phyloP scores from a whole-genome alignment of 106 monocot genomes.

The Acanthochlamys bracteata region DNA sequence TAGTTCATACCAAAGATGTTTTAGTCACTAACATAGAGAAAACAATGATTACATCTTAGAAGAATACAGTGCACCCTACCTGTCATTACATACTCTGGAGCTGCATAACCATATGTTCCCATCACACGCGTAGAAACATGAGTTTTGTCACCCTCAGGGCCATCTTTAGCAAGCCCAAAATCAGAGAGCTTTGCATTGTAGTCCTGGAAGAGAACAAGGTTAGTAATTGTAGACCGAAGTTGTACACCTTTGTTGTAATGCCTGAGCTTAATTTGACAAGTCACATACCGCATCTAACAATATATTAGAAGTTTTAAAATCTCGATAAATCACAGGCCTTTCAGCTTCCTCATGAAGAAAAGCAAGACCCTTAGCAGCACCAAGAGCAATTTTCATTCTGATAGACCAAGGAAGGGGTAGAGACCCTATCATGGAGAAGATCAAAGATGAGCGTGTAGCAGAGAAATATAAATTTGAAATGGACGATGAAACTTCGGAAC shows the following conservation, averaged over 20 bases:
- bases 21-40: too few species aligned
- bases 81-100: conserved; percentile 85
- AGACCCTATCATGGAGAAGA: conserved; percentile 30
- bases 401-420: conserved; percentile 51
- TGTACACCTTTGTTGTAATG: too few species aligned
- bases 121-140: conserved; percentile 75
- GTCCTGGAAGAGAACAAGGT: conserved; percentile 31
- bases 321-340: conserved; percentile 65
- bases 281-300: conserved; percentile 44
- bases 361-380: conserved; percentile 57
- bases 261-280: not conserved
- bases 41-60: too few species aligned
- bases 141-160: conserved; percentile 69
- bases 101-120: conserved; percentile 85
- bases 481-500: not conserved
- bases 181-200: conserved; percentile 83
- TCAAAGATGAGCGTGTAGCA: not conserved
- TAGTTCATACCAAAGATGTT: too few species aligned
- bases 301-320: conserved; percentile 67
- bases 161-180: conserved; percentile 84
- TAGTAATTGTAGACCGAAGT: not conserved
- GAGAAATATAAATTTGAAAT: not conserved
- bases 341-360: conserved; percentile 70
- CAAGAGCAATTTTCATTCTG: conserved; percentile 56
- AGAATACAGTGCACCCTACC: conserved; percentile 13